Conservation (phyloP, 2,329 filamentous ascomycete genomes). For the Monosporascus cannonballus region DNA sequence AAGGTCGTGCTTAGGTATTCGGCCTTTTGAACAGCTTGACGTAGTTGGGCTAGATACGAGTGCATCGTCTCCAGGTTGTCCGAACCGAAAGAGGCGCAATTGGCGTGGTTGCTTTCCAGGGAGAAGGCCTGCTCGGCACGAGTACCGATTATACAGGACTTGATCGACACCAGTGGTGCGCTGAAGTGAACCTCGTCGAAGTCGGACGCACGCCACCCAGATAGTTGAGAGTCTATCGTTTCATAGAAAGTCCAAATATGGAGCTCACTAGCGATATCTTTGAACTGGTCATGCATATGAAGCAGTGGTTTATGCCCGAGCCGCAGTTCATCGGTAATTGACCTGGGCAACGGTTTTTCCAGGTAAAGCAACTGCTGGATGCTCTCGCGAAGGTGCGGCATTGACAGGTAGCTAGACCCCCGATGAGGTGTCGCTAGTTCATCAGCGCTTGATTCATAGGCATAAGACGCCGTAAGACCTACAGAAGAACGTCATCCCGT, state of each 20-base stretch:
- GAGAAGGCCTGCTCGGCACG: conserved; percentile 47
- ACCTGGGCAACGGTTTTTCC: conserved; percentile 41
- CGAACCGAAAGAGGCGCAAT: conserved; percentile 47
- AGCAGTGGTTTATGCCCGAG: conserved; percentile 44
- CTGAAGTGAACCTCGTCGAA: conserved; percentile 48
- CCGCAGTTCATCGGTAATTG: conserved; percentile 44
- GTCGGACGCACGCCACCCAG: conserved; percentile 31
- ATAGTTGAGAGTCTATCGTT: conserved; percentile 53
- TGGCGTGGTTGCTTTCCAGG: conserved; percentile 48
- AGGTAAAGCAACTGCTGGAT: conserved; percentile 48
- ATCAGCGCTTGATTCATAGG: conserved; percentile 4
- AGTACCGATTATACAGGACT: conserved; percentile 45
- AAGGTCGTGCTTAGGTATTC: conserved; percentile 26
- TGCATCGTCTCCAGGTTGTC: conserved; percentile 43
- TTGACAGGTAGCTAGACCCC: conserved; percentile 57
- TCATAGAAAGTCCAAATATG: conserved; percentile 59
- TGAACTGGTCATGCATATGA: conserved; percentile 48
- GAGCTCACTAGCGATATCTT: conserved; percentile 49
- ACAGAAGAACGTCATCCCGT: conserved; percentile 57
- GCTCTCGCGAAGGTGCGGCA: conserved; percentile 47
- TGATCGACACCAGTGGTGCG: conserved; percentile 53
- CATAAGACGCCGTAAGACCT: conserved; percentile 11
- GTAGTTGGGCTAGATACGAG: conserved; percentile 31
- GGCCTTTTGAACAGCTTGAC: conserved; percentile 31
- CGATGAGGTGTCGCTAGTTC: conserved; percentile 51